phyloP scores from a whole-genome alignment of 345 rosid species.

The Carallia pectinifolia region DNA sequence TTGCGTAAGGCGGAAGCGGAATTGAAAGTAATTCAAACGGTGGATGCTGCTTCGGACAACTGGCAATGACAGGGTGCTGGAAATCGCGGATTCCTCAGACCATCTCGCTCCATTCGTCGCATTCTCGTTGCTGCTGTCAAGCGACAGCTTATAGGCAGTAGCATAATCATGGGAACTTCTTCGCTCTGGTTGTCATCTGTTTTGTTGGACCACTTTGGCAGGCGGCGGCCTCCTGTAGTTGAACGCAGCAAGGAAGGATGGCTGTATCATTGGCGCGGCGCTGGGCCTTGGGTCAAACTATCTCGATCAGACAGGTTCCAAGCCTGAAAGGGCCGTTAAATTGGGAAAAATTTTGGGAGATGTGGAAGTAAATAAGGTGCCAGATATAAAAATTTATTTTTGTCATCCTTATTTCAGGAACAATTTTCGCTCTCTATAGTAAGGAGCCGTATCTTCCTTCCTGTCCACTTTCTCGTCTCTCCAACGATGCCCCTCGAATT shows the following conservation, averaged over 20 bases:
- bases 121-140: conserved; percentile 28
- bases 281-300: conserved; percentile 16
- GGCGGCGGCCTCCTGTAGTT: no score
- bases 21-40: conserved; percentile 37
- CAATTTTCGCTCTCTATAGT: no score
- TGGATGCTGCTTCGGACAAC: conserved; percentile 22
- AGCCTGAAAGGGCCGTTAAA: conserved; percentile 13
- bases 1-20: conserved; percentile 34
- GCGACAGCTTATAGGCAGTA: conserved; percentile 41
- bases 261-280: conserved; percentile 6
- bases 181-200: conserved; percentile 39
- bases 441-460: no score
- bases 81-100: conserved; percentile 35
- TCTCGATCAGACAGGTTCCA: background rate
- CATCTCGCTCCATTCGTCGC: conserved; percentile 37
- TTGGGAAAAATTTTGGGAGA: no score
- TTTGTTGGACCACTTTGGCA: conserved; percentile 38
- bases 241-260: conserved; percentile 1
- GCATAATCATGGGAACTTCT: conserved; percentile 47
- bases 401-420: no score
- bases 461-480: no score
- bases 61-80: conserved; percentile 46
- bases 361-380: no score
- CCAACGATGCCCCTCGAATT: background rate
- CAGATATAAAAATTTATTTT: no score